Percentiles rank a stretch among this genome's conserved stretches.
Conservation (phyloP, 371 early-diverging fungal genomes). For the Lichtheimia corymbifera region DNA sequence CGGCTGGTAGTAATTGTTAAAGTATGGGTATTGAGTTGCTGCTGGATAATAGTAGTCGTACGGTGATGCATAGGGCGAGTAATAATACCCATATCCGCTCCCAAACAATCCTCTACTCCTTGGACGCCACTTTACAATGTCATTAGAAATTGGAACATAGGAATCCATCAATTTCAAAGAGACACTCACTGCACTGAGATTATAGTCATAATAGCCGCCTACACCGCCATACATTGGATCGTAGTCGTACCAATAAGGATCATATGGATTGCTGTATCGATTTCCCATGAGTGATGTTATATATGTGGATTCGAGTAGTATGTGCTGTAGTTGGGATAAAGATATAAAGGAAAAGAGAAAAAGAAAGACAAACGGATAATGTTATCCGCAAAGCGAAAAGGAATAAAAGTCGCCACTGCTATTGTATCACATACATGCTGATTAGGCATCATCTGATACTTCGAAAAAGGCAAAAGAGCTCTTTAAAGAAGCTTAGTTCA, state of each 20-base stretch:
- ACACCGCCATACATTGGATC: not conserved
- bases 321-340: too few relatives aligned
- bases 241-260: conserved; percentile 1
- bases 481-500: too few relatives aligned
- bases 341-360: too few relatives aligned
- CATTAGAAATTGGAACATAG: not conserved
- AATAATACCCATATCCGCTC: not conserved
- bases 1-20: not conserved
- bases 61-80: not conserved
- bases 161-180: not conserved
- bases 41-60: not conserved
- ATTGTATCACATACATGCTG: too few relatives aligned
- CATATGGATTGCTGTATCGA: not conserved
- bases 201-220: not conserved
- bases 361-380: too few relatives aligned
- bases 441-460: too few relatives aligned
- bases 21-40: not conserved
- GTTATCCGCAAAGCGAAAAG: too few relatives aligned
- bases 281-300: not conserved
- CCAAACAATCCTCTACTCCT: conserved; percentile 3
- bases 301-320: too few relatives aligned
- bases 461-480: too few relatives aligned
- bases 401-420: too few relatives aligned
- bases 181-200: not conserved
- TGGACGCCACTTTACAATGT: not conserved